A percentile compares a stretch with the other conserved stretches of the same genome.
phyloP scores from a whole-genome alignment of 1,284 basidiomycete genomes.

The Lentinus polychrous region DNA sequence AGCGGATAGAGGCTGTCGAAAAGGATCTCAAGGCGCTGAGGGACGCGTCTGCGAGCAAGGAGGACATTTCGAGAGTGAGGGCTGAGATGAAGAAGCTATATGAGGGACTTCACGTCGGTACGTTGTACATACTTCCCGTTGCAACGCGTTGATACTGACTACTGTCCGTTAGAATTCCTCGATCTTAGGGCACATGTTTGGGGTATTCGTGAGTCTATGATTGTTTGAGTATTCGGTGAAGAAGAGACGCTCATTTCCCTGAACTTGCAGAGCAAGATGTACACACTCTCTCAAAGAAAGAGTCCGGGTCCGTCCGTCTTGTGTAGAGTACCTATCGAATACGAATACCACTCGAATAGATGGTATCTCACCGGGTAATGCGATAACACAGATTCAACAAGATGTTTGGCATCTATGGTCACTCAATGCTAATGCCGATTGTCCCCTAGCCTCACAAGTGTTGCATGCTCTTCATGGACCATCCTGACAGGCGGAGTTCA shows the following conservation, averaged over 20 bases:
- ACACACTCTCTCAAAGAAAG: constrained; percentile 66
- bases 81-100: constrained; percentile 84
- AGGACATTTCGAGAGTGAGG: constrained; percentile 69
- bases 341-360: neutral
- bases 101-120: constrained; percentile 72
- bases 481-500: too few species aligned
- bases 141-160: constrained; percentile 5
- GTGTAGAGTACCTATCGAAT: constrained; percentile 15
- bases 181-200: constrained; percentile 73
- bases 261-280: constrained; percentile 65
- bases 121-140: constrained; percentile 19
- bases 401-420: neutral
- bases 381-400: too few species aligned
- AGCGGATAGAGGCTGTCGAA: constrained; percentile 82
- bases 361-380: too few species aligned
- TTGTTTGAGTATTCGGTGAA: neutral
- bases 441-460: too few species aligned
- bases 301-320: constrained; percentile 46
- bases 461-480: neutral
- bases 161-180: constrained; percentile 51
- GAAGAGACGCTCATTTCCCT: constrained; percentile 10
- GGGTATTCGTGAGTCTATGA: constrained; percentile 67
- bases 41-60: constrained; percentile 64
- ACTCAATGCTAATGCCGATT: too few species aligned
- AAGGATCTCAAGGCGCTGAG: constrained; percentile 78